These are phyloP conservation scores for Nannochloropsis granulata DNA, from an alignment of 108 stramenopile genomes.

Conservation along the genomic window DNA sequence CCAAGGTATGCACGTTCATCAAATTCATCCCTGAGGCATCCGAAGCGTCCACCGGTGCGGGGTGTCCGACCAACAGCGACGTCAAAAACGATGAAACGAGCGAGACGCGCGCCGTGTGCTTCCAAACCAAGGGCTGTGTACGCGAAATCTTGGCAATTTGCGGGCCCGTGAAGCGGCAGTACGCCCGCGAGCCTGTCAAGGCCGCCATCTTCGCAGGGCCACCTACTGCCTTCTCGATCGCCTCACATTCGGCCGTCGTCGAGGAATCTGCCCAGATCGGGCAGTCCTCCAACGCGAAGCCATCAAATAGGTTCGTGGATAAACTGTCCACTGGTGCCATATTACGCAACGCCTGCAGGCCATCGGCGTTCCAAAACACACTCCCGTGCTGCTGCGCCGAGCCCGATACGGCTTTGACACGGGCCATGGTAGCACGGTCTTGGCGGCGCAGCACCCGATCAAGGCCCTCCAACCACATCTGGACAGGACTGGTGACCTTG, in stretches of 20 bases:
- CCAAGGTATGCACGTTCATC: slow-evolving; percentile 16
- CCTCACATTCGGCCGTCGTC: slow-evolving; percentile 15
- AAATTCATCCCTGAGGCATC: slow-evolving; percentile 36
- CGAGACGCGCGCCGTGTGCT: slow-evolving; percentile 11
- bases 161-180: slow-evolving; percentile 27
- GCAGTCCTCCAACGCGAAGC: slow-evolving; percentile 24
- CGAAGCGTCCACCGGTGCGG: slow-evolving; percentile 17
- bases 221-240: slow-evolving; percentile 21
- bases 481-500: slow-evolving; percentile 17
- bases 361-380: slow-evolving; percentile 17
- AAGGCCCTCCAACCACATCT: slow-evolving; percentile 33
- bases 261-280: slow-evolving; percentile 34
- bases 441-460: slow-evolving; percentile 18
- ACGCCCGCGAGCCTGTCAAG: slow-evolving; percentile 28
- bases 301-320: background rate
- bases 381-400: slow-evolving; percentile 35
- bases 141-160: slow-evolving; percentile 16
- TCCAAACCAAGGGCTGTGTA: background rate
- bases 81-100: slow-evolving; percentile 24
- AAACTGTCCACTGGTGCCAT: background rate
- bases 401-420: slow-evolving; percentile 19
- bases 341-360: background rate
- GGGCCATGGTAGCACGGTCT: background rate
- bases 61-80: slow-evolving; percentile 13
- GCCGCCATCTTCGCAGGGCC: slow-evolving; percentile 17